phyloP scores from a whole-genome alignment of 2,329 filamentous ascomycete species.

The Scedosporium boydii region DNA sequence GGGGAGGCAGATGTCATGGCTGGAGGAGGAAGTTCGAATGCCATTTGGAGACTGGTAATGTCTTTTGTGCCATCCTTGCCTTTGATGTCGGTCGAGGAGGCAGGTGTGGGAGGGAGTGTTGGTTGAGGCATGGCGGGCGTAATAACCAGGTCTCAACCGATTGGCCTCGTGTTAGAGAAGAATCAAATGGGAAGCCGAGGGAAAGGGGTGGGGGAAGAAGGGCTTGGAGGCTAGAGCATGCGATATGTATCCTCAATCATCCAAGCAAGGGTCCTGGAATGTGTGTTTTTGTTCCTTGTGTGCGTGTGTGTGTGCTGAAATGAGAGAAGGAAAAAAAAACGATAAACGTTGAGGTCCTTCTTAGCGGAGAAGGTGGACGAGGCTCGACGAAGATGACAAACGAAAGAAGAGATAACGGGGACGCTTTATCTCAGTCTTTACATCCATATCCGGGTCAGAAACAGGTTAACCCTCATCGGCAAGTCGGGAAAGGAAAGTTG shows the following conservation, averaged over 20 bases:
- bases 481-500: neutral
- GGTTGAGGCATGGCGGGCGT: conserved; percentile 50
- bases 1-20: conserved; percentile 40
- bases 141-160: neutral
- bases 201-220: neutral
- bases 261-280: neutral
- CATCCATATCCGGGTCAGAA: neutral
- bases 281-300: neutral
- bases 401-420: neutral
- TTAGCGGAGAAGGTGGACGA: neutral
- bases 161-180: neutral
- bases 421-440: neutral
- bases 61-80: conserved; percentile 58
- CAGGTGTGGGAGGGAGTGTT: conserved; percentile 63
- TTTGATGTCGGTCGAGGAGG: conserved; percentile 70
- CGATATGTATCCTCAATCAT: neutral
- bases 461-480: neutral
- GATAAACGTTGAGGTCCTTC: neutral
- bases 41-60: conserved; percentile 51
- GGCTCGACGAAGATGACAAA: neutral
- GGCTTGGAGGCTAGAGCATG: neutral
- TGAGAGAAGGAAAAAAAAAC: neutral
- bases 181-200: conserved; percentile 4
- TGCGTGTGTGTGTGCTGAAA: too few relatives aligned
- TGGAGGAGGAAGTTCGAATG: conserved; percentile 69